Conservation (phyloP, 2,329 filamentous ascomycete genomes). For the Sphaerulina musiva region DNA sequence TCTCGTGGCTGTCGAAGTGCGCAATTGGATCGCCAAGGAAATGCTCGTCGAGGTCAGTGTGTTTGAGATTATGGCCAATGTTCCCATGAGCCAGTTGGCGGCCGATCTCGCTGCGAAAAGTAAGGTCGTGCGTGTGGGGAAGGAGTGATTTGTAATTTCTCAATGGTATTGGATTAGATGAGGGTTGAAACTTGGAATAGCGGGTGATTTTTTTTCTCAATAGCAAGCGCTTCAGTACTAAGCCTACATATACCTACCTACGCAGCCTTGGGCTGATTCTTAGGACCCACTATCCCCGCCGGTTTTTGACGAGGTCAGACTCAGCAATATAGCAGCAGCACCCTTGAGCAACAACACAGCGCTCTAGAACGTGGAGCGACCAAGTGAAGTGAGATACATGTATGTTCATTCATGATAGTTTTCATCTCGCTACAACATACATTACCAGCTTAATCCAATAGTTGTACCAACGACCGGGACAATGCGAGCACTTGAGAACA, state of each 20-base stretch:
- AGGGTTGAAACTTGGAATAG: no score
- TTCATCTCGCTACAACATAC: neutral
- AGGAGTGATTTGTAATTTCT: neutral
- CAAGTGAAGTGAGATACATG: no score
- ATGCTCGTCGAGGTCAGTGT: slow-evolving; percentile 12
- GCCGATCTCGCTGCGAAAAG: slow-evolving; percentile 5
- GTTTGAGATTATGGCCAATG: slow-evolving; percentile 14
- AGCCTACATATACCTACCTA: no score
- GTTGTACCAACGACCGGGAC: neutral
- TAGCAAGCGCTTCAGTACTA: no score
- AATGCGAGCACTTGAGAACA: neutral
- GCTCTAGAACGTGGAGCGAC: no score
- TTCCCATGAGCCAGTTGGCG: slow-evolving; percentile 3
- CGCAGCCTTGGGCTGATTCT: no score
- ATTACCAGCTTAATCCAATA: neutral
- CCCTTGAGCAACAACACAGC: no score
- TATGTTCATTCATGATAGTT: neutral
- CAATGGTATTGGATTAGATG: no score
- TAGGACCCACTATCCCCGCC: no score
- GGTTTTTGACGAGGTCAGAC: no score
- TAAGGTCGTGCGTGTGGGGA: slow-evolving; percentile 1
- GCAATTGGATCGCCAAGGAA: slow-evolving; percentile 17
- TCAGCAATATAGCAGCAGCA: no score
- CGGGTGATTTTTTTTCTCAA: no score
- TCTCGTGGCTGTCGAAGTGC: slow-evolving; percentile 17